A percentile compares a stretch with the other conserved stretches of the same genome.
Evolutionary conservation across 108 stramenopile species (phyloP).

Genomic region (Cylindrotheca closterium): DNA sequence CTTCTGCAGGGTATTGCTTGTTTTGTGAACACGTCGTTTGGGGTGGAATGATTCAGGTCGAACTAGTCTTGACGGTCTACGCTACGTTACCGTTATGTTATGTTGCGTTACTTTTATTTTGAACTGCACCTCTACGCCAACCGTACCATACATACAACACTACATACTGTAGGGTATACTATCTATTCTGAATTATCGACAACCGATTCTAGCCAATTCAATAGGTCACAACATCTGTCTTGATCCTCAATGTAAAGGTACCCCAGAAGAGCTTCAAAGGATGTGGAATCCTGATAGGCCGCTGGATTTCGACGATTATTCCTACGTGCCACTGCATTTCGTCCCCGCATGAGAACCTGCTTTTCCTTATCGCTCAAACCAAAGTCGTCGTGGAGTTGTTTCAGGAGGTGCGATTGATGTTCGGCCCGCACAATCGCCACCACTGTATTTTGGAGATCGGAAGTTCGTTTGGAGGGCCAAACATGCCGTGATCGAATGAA

Average conservation of each 20-base stretch:
- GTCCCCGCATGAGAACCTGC: slow-evolving; percentile 64
- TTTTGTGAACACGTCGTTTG: too few relatives aligned
- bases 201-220: slow-evolving; percentile 43
- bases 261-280: slow-evolving; percentile 82
- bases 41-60: too few relatives aligned
- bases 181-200: too few relatives aligned
- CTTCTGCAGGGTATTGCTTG: too few relatives aligned
- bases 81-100: too few relatives aligned
- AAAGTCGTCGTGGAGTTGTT: slow-evolving; percentile 50
- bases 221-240: slow-evolving; percentile 58
- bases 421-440: slow-evolving; percentile 80
- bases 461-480: slow-evolving; percentile 74
- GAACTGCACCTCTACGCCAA: too few relatives aligned
- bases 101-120: too few relatives aligned
- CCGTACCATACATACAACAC: too few relatives aligned
- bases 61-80: too few relatives aligned
- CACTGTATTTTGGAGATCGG: slow-evolving; percentile 67
- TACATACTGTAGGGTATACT: too few relatives aligned
- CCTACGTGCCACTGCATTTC: slow-evolving; percentile 59
- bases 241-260: slow-evolving; percentile 70
- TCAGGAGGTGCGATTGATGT: slow-evolving; percentile 65
- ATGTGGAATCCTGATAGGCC: slow-evolving; percentile 83
- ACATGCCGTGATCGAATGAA: slow-evolving; percentile 77
- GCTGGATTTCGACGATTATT: slow-evolving; percentile 46
- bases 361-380: slow-evolving; percentile 55